Percentiles rank a stretch among this genome's conserved stretches.
These are phyloP conservation scores for Cinnamomum chago DNA, from an alignment of 164 flowering plant genomes.

Conservation along the genomic window DNA sequence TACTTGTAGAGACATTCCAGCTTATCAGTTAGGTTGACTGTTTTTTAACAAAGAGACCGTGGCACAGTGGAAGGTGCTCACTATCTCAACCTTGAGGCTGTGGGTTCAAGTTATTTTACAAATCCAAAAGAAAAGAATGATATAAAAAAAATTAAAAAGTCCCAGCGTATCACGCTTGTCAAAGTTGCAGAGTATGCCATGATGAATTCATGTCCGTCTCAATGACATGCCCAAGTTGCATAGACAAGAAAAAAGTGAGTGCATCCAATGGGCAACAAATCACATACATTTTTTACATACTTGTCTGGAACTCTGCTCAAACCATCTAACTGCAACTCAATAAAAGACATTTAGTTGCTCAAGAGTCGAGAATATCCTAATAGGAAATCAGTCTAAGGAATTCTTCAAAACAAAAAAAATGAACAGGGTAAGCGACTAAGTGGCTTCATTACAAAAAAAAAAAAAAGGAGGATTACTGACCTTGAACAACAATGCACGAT, in stretches of 20 bases:
- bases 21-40: too few species aligned
- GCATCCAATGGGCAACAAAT: background rate
- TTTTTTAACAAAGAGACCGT: too few species aligned
- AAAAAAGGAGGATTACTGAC: conserved; percentile 25
- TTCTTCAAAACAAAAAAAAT: background rate
- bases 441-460: background rate
- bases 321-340: background rate
- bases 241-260: background rate
- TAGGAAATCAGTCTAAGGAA: background rate
- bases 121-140: too few species aligned
- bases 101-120: too few species aligned
- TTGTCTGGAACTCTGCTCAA: background rate
- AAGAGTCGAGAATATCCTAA: background rate
- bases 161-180: background rate
- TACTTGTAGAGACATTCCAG: too few species aligned
- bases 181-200: background rate
- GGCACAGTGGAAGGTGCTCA: too few species aligned
- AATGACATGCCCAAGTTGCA: background rate
- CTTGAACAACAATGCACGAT: conserved; percentile 91
- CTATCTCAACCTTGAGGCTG: too few species aligned
- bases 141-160: background rate
- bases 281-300: background rate
- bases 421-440: background rate
- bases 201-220: background rate
- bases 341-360: background rate